Percentiles rank a stretch among this genome's conserved stretches.
phyloP scores from a whole-genome alignment of 2,329 filamentous ascomycete species.

The Pseudogymnoascus sp. region DNA sequence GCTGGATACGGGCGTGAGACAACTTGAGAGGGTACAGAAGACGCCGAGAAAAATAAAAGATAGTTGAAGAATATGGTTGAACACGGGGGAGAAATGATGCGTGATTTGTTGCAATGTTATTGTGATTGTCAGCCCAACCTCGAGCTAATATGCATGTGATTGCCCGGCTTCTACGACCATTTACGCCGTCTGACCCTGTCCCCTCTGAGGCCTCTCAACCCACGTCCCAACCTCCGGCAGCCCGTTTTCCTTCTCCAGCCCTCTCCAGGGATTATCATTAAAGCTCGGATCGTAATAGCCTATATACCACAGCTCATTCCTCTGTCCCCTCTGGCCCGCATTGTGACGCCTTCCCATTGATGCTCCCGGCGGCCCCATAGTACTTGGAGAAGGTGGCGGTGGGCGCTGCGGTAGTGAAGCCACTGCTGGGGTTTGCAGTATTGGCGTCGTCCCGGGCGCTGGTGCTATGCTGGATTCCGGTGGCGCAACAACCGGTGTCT shows the following conservation, averaged over 20 bases:
- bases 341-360: constrained; percentile 1
- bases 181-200: not conserved
- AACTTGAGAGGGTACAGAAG: not conserved
- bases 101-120: constrained; percentile 1
- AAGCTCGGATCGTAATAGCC: constrained; percentile 62
- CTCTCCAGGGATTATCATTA: constrained; percentile 65
- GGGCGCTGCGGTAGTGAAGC: not conserved
- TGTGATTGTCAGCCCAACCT: not conserved
- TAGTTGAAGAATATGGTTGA: not conserved
- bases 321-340: constrained; percentile 27
- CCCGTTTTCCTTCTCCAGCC: constrained; percentile 40
- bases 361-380: not conserved
- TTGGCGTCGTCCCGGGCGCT: not conserved
- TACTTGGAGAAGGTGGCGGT: not conserved
- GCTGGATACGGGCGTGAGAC: constrained; percentile 11
- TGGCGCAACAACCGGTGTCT: not conserved
- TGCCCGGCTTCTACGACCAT: not conserved
- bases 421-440: not conserved
- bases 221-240: constrained; percentile 39
- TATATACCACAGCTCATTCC: constrained; percentile 48
- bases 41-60: not conserved
- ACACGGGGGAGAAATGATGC: not conserved
- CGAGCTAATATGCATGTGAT: constrained; percentile 1
- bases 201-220: constrained; percentile 25
- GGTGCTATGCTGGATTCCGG: not conserved